Base-by-base conservation (phyloP, 1,284 basidiomycete species). In the Apiotrichum sp. region DNA sequence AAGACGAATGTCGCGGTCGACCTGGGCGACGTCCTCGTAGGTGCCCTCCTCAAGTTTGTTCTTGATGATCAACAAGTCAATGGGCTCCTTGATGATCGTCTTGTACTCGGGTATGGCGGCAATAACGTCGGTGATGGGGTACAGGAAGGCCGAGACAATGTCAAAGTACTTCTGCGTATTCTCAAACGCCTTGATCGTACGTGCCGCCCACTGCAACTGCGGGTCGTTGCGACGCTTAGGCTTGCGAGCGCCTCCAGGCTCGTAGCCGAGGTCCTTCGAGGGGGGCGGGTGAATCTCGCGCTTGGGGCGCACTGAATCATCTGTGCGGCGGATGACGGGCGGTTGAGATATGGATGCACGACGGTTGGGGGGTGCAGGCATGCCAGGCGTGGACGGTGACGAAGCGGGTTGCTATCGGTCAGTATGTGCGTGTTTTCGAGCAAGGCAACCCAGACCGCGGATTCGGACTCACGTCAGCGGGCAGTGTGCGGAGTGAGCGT, bases 281-380 rank as follows among this genome's bases (percentile, higher is more conserved):
- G 92, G 86, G 16, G 93, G 93, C 10, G 93, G 91, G 68, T 97
- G 93, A 41, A 97, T 93, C 74, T 98, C 95, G 52, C 95, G 88
- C 78, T 97, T 97, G 0, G 95, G 95, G 22, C 95, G 84, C n/a
- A 83, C 82, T 33, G 77, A 78, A 59, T 83, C 78, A 45, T 79
- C 80, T 10, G 74, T 75, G 6, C 75, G 71, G 31, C 75, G 72
- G 38, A 73, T 70, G 33, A 64, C 65, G 6, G 75, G 75, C 7
- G 70, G 64, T 53, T 74, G 73, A 2, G 72, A 72, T 43, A 74
- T 59, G 31, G 71, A 73, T 8, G 63, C 62, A 33, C 72, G 65
- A 31, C 70, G 69, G 32, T 42, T 33, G 39, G 40, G 44, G 44
- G 45, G 34, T 32, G 58, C 58, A 3, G 62, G 55, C 13, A 64